Base-by-base conservation (phyloP, 768 basidiomycete species). In the Candolleomyces eurysporus region DNA sequence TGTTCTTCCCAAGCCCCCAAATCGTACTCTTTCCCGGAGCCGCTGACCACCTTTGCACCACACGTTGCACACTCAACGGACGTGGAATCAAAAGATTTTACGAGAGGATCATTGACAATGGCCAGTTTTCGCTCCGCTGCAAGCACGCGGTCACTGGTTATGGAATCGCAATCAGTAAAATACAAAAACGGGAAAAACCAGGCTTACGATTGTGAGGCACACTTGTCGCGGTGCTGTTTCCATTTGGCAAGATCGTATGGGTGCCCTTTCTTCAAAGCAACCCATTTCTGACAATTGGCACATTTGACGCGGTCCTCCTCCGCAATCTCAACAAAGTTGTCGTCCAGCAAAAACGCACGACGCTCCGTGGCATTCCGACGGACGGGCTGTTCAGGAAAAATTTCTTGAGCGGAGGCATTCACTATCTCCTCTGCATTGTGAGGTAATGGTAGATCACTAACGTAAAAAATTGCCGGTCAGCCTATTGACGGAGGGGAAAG, bases 71-170 rank as follows among this genome's bases (percentile, higher is more conserved):
- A 91, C 19, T 78, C 75, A 21, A 89, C 81, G 59, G 71, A 72
- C 40, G 69, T 69, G 0, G 76, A 59, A 7, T 80, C 75, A 67
- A 82, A 86, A 0, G 69, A 66, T 70, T 80, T 83, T 48, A 79
- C 88, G 65, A 86, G 84, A 26, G 82, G 66, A 69, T 91, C 89
- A 63, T 89, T 90, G 36, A 89, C 77, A 61, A 91, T 72, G 57
- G 74, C 72, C 40, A 89, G 71, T 72, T 84, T 87, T 60, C 89
- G 79, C 64, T 88, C 84, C 16, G 85, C 82, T 17, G 83, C 80
- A 8, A 86, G 83, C 42, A 89, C 83, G 32, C 85, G 81, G 59
- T 81, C 82, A 64, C 79, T 82, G 6, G 86, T 43, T 26, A 56
- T 42, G 30, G 54, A 52, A 64, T 55, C 22, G 22, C 19, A 48